phyloP scores from a whole-genome alignment of 257 asterid species.

The Mentha longifolia region DNA sequence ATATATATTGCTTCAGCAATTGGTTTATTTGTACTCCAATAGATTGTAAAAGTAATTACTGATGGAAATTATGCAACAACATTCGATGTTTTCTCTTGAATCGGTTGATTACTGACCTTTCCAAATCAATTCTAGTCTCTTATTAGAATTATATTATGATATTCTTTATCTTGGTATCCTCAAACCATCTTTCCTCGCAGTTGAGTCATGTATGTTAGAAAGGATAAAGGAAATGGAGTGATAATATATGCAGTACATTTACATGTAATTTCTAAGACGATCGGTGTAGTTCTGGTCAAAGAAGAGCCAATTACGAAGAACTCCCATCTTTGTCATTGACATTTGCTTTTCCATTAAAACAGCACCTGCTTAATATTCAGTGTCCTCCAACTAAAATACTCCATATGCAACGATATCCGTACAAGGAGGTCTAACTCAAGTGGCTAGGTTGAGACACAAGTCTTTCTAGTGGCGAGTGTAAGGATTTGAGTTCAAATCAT shows the following conservation, averaged over 20 bases:
- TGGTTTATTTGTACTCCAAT: slow-evolving; percentile 1
- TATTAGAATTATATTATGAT: too few species aligned
- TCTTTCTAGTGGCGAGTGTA: too few species aligned
- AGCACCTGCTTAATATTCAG: neutral
- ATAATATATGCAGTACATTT: too few species aligned
- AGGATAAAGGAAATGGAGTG: neutral
- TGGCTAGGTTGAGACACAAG: too few species aligned
- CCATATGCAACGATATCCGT: too few species aligned
- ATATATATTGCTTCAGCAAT: slow-evolving; percentile 8
- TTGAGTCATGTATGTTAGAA: neutral
- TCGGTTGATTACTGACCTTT: too few species aligned
- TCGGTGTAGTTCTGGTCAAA: neutral
- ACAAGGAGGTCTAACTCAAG: too few species aligned
- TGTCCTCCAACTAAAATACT: too few species aligned
- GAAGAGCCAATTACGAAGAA: neutral
- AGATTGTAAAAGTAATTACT: slow-evolving; percentile 1
- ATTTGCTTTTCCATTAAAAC: neutral
- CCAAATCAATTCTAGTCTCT: too few species aligned
- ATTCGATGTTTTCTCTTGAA: too few species aligned
- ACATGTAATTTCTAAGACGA: neutral
- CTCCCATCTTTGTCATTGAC: neutral
- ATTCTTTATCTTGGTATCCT: neutral
- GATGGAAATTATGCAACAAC: neutral
- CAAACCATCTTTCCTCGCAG: too few species aligned
- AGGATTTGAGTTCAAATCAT: too few species aligned